A percentile compares a stretch with the other conserved stretches of the same genome.
phyloP scores from a whole-genome alignment of 2,329 filamentous ascomycete species.

The Ceratocystis variospora region DNA sequence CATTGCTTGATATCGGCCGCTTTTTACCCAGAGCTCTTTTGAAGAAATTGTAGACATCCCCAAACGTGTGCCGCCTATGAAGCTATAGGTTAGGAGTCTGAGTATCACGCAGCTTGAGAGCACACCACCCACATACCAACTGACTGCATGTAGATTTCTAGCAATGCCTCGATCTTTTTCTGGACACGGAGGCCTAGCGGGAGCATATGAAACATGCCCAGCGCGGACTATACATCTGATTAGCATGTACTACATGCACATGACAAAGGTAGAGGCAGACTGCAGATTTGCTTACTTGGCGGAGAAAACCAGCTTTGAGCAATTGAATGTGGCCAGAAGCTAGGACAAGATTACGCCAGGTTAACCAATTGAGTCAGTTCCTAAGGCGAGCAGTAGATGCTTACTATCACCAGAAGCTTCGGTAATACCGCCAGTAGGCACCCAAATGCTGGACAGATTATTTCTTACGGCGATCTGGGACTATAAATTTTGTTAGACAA shows the following conservation, averaged over 20 bases:
- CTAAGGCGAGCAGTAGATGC: constrained; percentile 11
- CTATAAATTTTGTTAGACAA: constrained; percentile 12
- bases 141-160: constrained; percentile 77
- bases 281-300: constrained; percentile 40
- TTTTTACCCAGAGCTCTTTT: constrained; percentile 68
- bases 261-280: background rate
- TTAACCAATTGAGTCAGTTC: background rate
- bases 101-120: background rate
- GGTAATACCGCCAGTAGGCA: constrained; percentile 57
- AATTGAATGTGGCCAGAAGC: constrained; percentile 17
- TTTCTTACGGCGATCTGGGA: constrained; percentile 12
- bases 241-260: background rate
- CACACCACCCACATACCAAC: constrained; percentile 38
- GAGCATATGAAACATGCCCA: constrained; percentile 83
- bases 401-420: constrained; percentile 41
- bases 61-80: constrained; percentile 59
- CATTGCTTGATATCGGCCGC: constrained; percentile 62
- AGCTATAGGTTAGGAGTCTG: constrained; percentile 9
- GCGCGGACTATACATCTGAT: constrained; percentile 47
- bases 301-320: constrained; percentile 56
- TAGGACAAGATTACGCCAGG: background rate
- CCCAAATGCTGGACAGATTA: constrained; percentile 59
- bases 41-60: constrained; percentile 76
- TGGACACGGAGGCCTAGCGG: constrained; percentile 79
- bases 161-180: constrained; percentile 68